Conservation (phyloP, 441 rosid species). For the Breynia disticha region DNA sequence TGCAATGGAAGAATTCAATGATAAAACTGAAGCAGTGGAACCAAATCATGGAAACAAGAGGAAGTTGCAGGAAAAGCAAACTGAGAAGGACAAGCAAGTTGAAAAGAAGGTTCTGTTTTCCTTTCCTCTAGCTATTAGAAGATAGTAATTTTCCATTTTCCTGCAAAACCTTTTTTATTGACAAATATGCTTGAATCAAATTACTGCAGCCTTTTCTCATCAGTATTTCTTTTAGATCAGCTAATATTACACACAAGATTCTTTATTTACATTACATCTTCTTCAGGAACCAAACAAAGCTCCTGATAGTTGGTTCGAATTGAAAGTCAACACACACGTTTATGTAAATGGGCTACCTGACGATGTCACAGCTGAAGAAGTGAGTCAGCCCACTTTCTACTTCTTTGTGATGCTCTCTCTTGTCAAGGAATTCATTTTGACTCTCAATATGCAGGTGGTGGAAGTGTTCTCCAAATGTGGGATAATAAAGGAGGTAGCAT, state of each 20-base stretch:
- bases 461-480: slow-evolving; percentile 97
- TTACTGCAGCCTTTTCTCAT: too few species aligned
- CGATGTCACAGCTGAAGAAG: slow-evolving; percentile 82
- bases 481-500: slow-evolving; percentile 79
- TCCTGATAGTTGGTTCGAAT: slow-evolving; percentile 95
- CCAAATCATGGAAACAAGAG: slow-evolving; percentile 48
- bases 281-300: slow-evolving; percentile 83
- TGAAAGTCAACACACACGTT: slow-evolving; percentile 91
- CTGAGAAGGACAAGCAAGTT: slow-evolving; percentile 12
- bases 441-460: slow-evolving; percentile 45
- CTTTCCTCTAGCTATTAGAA: neutral
- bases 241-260: too few species aligned
- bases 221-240: too few species aligned
- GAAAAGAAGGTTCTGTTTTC: slow-evolving; percentile 43
- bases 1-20: slow-evolving; percentile 33
- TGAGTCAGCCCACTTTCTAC: slow-evolving; percentile 29
- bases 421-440: slow-evolving; percentile 20
- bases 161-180: too few species aligned
- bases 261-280: neutral
- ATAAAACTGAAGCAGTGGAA: slow-evolving; percentile 29
- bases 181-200: too few species aligned
- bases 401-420: slow-evolving; percentile 8
- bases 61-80: slow-evolving; percentile 33
- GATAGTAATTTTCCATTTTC: neutral
- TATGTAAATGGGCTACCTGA: slow-evolving; percentile 89